Base-by-base conservation (phyloP, 164 flowering plant genomes). In the Vitis amurensis region DNA sequence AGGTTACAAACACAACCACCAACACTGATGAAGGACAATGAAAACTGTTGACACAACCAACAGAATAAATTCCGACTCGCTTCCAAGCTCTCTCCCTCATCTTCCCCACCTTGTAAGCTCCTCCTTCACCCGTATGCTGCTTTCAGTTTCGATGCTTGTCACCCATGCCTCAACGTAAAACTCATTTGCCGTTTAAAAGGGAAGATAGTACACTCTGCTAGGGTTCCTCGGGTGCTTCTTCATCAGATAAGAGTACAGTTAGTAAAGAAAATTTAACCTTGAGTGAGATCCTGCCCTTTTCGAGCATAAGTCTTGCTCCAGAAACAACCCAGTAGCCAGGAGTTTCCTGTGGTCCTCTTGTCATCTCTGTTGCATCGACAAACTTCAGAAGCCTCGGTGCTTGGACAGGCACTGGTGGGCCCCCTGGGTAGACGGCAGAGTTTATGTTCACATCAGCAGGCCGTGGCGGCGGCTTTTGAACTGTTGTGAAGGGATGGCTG, bases 311-410 rank as follows among this genome's bases (percentile, higher is more conserved):
- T 76, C 80, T 88, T 11, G 97, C 99, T 37, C 99, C 99, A 19
- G 99, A 90, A 14, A 90, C 98, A 27, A 93, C 92, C 99, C 99
- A 95, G 67, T 95, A 91, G 8, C 99, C 98, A 11, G 99, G 99
- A n/a, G 77, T 68, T 48, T 95, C 96, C 69, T 93, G 94, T 49
- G 99, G 98, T 14, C 99, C 98, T 67, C 98, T 77, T 3, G 84
- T 79, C 97, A 95, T 91, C 82, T 95, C 99, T 6, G 94, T 86
- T 9, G 93, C 88, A 70, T 95, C 98, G 14, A 95, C 94, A 67
- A 90, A 82, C 71, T 81, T 91, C 57, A 91, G 74, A 55, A 90
- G 82, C 80, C 88, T 91, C 2, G 89, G 88, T 19, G 94, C 81
- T 68, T 82, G 94, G 27, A 80, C 84, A 0, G 97, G 98, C 55